Conservation (phyloP, 495 filamentous ascomycete genomes). For the Aspergillus baeticus region DNA sequence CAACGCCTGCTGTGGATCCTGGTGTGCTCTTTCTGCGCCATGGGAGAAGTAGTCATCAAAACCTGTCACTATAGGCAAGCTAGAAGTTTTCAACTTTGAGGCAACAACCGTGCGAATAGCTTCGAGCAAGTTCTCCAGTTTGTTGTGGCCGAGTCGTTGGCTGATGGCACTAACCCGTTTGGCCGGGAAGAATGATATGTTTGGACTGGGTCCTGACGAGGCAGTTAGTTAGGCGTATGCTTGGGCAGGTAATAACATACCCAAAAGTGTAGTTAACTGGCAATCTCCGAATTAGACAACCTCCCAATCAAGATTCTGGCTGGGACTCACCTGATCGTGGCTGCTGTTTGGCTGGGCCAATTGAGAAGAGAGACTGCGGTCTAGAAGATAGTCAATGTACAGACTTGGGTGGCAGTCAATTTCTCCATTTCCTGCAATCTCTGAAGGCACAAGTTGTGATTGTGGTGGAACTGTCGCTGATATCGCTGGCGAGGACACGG, state of each 20-base stretch:
- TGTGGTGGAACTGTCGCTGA: not conserved
- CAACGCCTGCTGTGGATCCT: not conserved
- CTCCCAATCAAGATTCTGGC: not conserved
- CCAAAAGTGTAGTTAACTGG: not conserved
- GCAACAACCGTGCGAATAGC: constrained; percentile 13
- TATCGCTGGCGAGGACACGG: not conserved
- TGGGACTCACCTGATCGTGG: not conserved
- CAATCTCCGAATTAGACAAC: not conserved
- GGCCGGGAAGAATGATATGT: not conserved
- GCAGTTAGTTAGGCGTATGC: not conserved
- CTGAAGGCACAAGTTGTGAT: not conserved
- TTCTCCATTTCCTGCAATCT: not conserved
- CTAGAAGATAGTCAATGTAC: not conserved
- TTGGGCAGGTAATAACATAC: not conserved
- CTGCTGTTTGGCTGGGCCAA: not conserved
- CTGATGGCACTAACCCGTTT: not conserved
- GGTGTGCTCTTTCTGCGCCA: not conserved
- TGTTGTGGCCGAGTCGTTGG: constrained; percentile 12
- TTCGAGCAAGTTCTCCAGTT: constrained; percentile 18
- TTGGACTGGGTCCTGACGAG: not conserved
- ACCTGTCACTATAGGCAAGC: not conserved
- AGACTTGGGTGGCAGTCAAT: not conserved
- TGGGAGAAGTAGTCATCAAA: not conserved
- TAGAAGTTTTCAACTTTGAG: constrained; percentile 11
- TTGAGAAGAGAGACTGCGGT: not conserved